phyloP scores from a whole-genome alignment of 78 protist species.

The Guillardia theta region DNA sequence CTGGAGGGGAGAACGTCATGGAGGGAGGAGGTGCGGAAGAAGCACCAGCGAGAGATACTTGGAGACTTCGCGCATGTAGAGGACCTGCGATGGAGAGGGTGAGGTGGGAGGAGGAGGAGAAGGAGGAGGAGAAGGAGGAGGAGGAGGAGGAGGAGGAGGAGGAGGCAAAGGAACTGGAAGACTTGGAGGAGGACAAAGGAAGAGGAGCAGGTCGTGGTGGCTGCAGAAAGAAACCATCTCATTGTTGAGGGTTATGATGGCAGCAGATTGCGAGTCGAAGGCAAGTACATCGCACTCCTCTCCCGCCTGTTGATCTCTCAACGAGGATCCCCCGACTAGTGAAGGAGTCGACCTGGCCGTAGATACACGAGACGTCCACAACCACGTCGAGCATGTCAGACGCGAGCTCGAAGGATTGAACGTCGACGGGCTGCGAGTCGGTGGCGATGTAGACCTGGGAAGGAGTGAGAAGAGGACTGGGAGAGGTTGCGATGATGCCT shows the following conservation, averaged over 20 bases:
- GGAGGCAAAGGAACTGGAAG: not conserved
- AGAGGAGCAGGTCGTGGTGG: slow-evolving; percentile 64
- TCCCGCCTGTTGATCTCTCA: too few species aligned
- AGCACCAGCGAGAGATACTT: slow-evolving; percentile 88
- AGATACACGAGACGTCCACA: slow-evolving; percentile 88
- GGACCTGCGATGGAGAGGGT: not conserved
- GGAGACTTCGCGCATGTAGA: not conserved
- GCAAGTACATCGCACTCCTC: too few species aligned
- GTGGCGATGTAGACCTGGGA: slow-evolving; percentile 92
- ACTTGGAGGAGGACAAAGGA: not conserved
- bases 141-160: not conserved
- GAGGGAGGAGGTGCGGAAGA: too few species aligned
- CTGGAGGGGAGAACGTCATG: too few species aligned
- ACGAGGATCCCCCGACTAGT: slow-evolving; percentile 50
- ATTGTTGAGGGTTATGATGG: slow-evolving; percentile 73
- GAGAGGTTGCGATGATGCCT: slow-evolving; percentile 55
- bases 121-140: slow-evolving; percentile 72
- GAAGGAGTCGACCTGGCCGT: slow-evolving; percentile 68
- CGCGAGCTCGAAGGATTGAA: slow-evolving; percentile 90
- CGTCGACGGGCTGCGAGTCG: slow-evolving; percentile 90
- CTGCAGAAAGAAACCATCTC: not conserved
- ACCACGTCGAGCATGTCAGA: slow-evolving; percentile 95
- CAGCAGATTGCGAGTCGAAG: slow-evolving; percentile 67
- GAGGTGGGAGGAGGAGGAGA: not conserved
- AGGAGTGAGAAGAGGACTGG: slow-evolving; percentile 52